phyloP scores from a whole-genome alignment of 73 alveolate species.

The Loxodes magnus region DNA sequence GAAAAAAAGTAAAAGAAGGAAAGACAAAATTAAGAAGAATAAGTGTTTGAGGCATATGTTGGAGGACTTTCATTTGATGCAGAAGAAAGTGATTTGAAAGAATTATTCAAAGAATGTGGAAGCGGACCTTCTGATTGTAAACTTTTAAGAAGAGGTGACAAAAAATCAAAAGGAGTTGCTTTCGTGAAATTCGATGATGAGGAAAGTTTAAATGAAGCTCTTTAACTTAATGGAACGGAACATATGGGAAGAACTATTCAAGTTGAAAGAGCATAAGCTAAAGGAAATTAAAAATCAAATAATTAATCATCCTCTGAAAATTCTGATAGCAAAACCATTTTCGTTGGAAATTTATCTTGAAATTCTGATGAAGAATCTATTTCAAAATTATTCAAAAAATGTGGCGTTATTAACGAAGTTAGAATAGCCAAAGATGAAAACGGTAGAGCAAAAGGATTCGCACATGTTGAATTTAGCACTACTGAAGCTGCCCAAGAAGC shows the following conservation, averaged over 20 bases:
- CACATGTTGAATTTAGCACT: constrained; percentile 71
- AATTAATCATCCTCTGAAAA: not conserved
- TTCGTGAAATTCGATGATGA: constrained; percentile 53
- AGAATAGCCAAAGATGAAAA: constrained; percentile 65
- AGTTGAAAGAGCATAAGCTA: not conserved
- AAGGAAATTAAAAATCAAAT: not conserved
- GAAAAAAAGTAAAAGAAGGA: too few relatives aligned
- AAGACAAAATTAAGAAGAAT: too few relatives aligned
- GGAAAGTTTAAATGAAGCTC: constrained; percentile 46
- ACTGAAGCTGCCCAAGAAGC: constrained; percentile 67
- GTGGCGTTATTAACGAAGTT: constrained; percentile 67
- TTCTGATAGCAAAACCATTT: constrained; percentile 21
- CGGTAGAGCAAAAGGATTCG: constrained; percentile 81
- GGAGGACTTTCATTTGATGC: constrained; percentile 18
- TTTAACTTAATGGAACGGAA: constrained; percentile 29
- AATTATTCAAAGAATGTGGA: constrained; percentile 38
- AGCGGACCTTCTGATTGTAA: constrained; percentile 41
- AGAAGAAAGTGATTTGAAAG: constrained; percentile 44
- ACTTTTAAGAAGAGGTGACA: constrained; percentile 42
- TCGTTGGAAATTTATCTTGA: constrained; percentile 75
- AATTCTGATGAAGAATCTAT: constrained; percentile 49
- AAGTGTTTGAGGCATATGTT: constrained; percentile 9
- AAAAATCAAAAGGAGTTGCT: constrained; percentile 64
- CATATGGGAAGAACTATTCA: not conserved
- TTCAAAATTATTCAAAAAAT: constrained; percentile 53